phyloP scores from a whole-genome alignment of 768 basidiomycete species.

The Hysterangium stoloniferum region DNA sequence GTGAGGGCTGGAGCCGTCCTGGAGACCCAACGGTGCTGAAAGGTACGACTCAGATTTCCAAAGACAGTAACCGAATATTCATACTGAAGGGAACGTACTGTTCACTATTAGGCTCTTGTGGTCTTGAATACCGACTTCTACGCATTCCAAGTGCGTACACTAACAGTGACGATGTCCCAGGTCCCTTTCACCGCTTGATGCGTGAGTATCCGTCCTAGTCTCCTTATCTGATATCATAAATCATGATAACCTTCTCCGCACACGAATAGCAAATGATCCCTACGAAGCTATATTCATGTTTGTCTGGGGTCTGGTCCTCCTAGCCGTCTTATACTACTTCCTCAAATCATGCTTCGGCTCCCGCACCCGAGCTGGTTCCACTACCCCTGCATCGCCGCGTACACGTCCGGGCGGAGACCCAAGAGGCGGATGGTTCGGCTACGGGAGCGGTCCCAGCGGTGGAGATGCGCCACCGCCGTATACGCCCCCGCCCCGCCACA shows the following conservation, averaged over 20 bases:
- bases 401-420: slow-evolving; percentile 26
- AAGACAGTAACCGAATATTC: not conserved
- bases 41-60: too few species aligned
- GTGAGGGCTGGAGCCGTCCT: slow-evolving; percentile 82
- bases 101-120: slow-evolving; percentile 63
- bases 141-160: slow-evolving; percentile 43
- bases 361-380: slow-evolving; percentile 16
- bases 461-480: slow-evolving; percentile 42
- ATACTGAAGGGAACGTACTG: not conserved
- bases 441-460: slow-evolving; percentile 31
- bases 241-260: not conserved
- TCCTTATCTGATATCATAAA: slow-evolving; percentile 1
- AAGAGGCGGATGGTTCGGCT: slow-evolving; percentile 43
- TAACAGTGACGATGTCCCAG: slow-evolving; percentile 7
- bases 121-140: slow-evolving; percentile 75
- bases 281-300: slow-evolving; percentile 44
- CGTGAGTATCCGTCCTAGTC: not conserved
- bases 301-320: slow-evolving; percentile 47
- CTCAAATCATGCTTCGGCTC: slow-evolving; percentile 45
- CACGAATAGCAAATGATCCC: slow-evolving; percentile 38
- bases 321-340: slow-evolving; percentile 49
- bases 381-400: slow-evolving; percentile 25
- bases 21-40: slow-evolving; percentile 83
- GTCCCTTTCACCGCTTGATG: not conserved
- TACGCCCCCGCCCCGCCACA: slow-evolving; percentile 40